These are phyloP conservation scores for Neopestalotiopsis clavispora DNA, from an alignment of 2,329 filamentous ascomycete species.

Conservation along the genomic window DNA sequence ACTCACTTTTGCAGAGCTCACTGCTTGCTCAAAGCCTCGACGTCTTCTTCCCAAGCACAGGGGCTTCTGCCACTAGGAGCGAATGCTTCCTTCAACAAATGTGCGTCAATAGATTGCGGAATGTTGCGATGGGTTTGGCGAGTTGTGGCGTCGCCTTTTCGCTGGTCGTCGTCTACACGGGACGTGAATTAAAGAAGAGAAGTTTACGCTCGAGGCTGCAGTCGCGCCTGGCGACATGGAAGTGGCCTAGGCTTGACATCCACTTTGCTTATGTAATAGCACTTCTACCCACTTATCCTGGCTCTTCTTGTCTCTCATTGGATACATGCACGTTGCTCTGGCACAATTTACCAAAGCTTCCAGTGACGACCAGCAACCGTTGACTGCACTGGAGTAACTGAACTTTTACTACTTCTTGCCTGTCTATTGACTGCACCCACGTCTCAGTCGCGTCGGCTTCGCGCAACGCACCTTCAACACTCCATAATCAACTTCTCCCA, in stretches of 20 bases:
- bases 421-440: neutral
- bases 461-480: neutral
- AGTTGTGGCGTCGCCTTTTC: neutral
- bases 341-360: slow-evolving; percentile 2
- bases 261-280: no score
- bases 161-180: neutral
- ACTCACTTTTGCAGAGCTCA: slow-evolving; percentile 20
- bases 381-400: neutral
- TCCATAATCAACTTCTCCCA: neutral
- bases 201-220: neutral
- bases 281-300: no score
- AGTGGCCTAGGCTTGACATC: neutral
- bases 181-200: neutral
- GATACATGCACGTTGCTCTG: neutral
- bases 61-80: neutral
- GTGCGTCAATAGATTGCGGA: neutral
- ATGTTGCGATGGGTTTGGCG: neutral
- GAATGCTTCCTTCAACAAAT: neutral
- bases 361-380: neutral
- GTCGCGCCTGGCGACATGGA: neutral
- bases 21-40: slow-evolving; percentile 8
- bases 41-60: neutral
- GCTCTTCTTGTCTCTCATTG: neutral
- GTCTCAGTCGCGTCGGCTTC: neutral
- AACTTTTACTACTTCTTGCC: neutral